Evolutionary conservation across 495 filamentous ascomycete species (phyloP).

Genomic region (Parathielavia appendiculata): DNA sequence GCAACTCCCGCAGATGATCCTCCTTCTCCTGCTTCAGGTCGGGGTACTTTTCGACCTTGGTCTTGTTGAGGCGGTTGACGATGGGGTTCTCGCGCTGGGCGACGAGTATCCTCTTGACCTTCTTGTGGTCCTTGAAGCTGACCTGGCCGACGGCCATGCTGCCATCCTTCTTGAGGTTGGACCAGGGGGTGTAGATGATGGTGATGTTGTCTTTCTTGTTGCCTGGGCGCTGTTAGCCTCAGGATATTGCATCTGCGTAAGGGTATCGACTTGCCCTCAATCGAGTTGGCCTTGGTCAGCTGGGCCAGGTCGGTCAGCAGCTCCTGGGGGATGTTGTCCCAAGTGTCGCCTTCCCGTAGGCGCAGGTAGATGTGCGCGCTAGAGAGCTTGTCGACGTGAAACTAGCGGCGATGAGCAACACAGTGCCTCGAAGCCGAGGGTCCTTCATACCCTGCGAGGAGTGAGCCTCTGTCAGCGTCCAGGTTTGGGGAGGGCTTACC

Average conservation of each 20-base stretch:
- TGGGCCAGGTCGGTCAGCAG: constrained; percentile 85
- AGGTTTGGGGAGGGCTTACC: constrained; percentile 48
- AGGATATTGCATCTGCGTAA: neutral
- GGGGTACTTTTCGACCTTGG: constrained; percentile 77
- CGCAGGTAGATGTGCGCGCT: constrained; percentile 95
- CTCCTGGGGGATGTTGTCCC: constrained; percentile 73
- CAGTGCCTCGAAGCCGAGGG: constrained; percentile 3
- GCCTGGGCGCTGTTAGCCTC: constrained; percentile 29
- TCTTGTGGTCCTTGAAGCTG: constrained; percentile 84
- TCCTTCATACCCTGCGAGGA: constrained; percentile 12
- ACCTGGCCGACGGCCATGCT: constrained; percentile 95
- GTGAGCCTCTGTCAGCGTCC: neutral
- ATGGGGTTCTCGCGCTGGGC: constrained; percentile 74
- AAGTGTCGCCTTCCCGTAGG: constrained; percentile 71
- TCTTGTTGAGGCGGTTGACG: constrained; percentile 96
- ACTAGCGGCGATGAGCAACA: constrained; percentile 47
- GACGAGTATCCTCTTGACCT: constrained; percentile 77
- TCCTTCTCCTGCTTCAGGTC: constrained; percentile 78
- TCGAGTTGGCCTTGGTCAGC: constrained; percentile 96
- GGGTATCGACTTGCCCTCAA: constrained; percentile 63
- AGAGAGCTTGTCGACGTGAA: constrained; percentile 96
- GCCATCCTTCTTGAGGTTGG: constrained; percentile 93
- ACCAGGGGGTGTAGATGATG: constrained; percentile 96
- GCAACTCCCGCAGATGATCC: constrained; percentile 59
- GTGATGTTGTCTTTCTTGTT: constrained; percentile 99